These are phyloP conservation scores for Termitomyces heimii DNA, from an alignment of 768 basidiomycete genomes.

Conservation along the genomic window DNA sequence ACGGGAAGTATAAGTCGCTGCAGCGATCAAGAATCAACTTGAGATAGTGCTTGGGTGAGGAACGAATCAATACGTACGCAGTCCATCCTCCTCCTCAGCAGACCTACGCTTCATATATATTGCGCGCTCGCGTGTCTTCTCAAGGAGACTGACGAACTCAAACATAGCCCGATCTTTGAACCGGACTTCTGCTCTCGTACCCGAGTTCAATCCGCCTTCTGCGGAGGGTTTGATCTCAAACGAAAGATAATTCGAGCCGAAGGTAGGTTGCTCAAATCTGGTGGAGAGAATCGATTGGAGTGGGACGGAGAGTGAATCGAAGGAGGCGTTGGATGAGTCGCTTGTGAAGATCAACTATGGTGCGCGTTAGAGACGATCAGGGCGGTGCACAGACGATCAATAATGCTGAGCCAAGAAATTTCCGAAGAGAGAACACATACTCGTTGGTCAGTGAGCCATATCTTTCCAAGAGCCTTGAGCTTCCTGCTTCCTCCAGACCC, in stretches of 20 bases:
- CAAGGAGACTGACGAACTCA: constrained; percentile 63
- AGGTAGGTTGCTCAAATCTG: constrained; percentile 70
- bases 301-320: constrained; percentile 52
- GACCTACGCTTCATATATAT: constrained; percentile 68
- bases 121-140: constrained; percentile 72
- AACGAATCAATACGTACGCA: constrained; percentile 42
- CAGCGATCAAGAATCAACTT: constrained; percentile 11
- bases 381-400: background rate
- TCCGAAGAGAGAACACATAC: constrained; percentile 32
- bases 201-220: constrained; percentile 60
- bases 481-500: constrained; percentile 52
- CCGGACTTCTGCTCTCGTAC: constrained; percentile 62
- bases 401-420: background rate
- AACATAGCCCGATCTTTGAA: constrained; percentile 67
- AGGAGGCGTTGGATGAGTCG: constrained; percentile 22
- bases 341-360: constrained; percentile 59
- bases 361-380: background rate
- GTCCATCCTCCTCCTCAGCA: constrained; percentile 51
- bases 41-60: background rate
- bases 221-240: constrained; percentile 63
- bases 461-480: constrained; percentile 50
- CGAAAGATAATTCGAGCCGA: constrained; percentile 60
- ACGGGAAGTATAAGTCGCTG: constrained; percentile 40
- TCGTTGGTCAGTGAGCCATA: constrained; percentile 68
- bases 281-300: constrained; percentile 61